Conservation (phyloP, 768 basidiomycete genomes). For the Podaxis sp. region DNA sequence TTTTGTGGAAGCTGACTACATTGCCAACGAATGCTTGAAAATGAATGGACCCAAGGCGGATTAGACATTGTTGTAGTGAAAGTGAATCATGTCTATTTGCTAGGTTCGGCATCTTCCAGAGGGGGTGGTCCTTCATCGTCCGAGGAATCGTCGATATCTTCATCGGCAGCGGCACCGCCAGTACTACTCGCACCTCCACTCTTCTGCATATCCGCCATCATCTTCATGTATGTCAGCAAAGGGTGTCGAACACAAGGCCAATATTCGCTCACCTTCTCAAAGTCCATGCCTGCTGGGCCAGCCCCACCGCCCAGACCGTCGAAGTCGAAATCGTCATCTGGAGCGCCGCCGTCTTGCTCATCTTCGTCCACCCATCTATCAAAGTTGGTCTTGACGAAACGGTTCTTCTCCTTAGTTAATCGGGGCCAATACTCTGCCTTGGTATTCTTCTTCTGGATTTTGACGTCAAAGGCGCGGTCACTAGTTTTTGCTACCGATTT, state of each 20-base stretch:
- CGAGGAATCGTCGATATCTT: conserved; percentile 42
- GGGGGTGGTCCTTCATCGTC: conserved; percentile 78
- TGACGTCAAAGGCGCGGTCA: conserved; percentile 63
- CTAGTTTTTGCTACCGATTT: conserved; percentile 60
- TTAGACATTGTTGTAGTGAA: background rate
- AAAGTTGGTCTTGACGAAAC: conserved; percentile 94
- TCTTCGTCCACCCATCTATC: conserved; percentile 97
- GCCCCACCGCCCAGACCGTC: conserved; percentile 40
- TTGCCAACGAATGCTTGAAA: background rate
- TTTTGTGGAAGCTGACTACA: background rate
- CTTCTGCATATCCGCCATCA: conserved; percentile 52
- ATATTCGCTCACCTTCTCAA: conserved; percentile 50
- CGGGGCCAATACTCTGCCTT: conserved; percentile 89
- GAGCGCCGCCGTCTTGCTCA: conserved; percentile 76
- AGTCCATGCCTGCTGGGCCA: conserved; percentile 47
- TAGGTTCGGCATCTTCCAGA: conserved; percentile 64
- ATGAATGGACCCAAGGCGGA: background rate
- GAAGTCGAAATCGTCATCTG: conserved; percentile 46
- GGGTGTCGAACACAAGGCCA: background rate
- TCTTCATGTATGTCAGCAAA: conserved; percentile 27
- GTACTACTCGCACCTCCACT: conserved; percentile 21
- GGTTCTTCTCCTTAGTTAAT: conserved; percentile 82
- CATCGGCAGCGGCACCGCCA: conserved; percentile 29
- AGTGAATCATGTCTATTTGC: conserved; percentile 31
- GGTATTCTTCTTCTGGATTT: conserved; percentile 79